These are phyloP conservation scores for Boletus subluridellus DNA, from an alignment of 1,284 basidiomycete species.

Conservation along the genomic window DNA sequence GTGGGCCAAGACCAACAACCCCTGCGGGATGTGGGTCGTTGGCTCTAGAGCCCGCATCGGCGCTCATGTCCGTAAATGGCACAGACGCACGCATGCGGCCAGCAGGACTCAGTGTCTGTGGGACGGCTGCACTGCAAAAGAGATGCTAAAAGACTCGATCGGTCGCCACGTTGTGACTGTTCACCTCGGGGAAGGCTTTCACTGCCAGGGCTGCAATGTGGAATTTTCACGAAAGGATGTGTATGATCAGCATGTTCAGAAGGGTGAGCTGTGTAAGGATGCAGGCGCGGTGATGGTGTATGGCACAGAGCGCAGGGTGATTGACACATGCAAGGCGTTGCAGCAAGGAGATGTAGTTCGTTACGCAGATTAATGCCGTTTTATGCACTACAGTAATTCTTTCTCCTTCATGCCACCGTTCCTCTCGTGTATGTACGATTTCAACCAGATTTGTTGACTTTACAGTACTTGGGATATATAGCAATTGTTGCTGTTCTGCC, in stretches of 20 bases:
- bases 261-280: background rate
- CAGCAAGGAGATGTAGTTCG: background rate
- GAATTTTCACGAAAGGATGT: slow-evolving; percentile 13
- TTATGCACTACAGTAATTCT: no score
- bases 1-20: background rate
- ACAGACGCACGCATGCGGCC: background rate
- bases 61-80: slow-evolving; percentile 15
- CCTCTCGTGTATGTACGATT: background rate
- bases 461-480: background rate
- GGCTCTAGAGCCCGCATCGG: slow-evolving; percentile 4
- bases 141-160: slow-evolving; percentile 13
- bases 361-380: background rate
- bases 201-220: slow-evolving; percentile 7
- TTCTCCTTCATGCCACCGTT: background rate
- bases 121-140: slow-evolving; percentile 5
- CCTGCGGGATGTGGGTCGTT: slow-evolving; percentile 20
- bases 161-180: slow-evolving; percentile 14
- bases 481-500: background rate
- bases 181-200: slow-evolving; percentile 14
- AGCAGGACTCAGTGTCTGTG: slow-evolving; percentile 5
- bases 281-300: slow-evolving; percentile 6
- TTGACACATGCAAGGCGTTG: slow-evolving; percentile 2
- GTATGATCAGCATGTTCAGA: slow-evolving; percentile 9
- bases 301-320: background rate
- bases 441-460: background rate